Evolutionary conservation across 192 early-diverging fungal species (phyloP).

Genomic region (Backusella parvicylindrica): DNA sequence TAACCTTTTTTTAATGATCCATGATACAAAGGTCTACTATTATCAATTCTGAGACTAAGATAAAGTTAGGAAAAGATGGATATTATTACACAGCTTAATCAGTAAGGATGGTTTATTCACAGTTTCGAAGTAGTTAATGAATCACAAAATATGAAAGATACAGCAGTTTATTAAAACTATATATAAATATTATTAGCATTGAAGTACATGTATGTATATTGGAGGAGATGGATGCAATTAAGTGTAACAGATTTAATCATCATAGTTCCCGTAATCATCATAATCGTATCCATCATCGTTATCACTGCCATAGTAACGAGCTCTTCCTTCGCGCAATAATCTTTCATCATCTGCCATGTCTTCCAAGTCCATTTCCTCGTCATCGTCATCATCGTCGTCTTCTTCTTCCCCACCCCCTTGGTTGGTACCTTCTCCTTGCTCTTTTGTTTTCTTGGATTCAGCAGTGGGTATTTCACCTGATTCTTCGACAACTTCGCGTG

Average conservation of each 20-base stretch:
- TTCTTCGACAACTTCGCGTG: constrained; percentile 43
- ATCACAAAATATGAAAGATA: too few relatives aligned
- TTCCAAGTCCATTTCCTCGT: constrained; percentile 45
- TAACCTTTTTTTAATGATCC: too few relatives aligned
- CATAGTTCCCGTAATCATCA: neutral
- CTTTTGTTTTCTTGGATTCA: constrained; percentile 27
- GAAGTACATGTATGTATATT: too few relatives aligned
- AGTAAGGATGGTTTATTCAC: too few relatives aligned
- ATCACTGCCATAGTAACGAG: neutral
- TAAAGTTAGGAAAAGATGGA: too few relatives aligned
- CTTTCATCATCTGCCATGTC: constrained; percentile 42
- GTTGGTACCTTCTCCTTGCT: constrained; percentile 33
- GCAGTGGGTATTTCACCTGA: constrained; percentile 31
- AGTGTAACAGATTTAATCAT: neutral
- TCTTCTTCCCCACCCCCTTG: constrained; percentile 41
- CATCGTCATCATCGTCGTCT: constrained; percentile 36
- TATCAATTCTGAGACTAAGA: too few relatives aligned
- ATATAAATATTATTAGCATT: too few relatives aligned
- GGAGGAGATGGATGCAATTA: too few relatives aligned
- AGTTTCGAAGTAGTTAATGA: too few relatives aligned
- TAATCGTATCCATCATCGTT: neutral
- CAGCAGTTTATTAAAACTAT: too few relatives aligned
- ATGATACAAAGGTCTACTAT: too few relatives aligned
- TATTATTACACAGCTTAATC: too few relatives aligned
- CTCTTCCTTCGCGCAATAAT: constrained; percentile 11